Evolutionary conservation across 805 yeast species (phyloP).

Genomic region (Candida wancherniae): DNA sequence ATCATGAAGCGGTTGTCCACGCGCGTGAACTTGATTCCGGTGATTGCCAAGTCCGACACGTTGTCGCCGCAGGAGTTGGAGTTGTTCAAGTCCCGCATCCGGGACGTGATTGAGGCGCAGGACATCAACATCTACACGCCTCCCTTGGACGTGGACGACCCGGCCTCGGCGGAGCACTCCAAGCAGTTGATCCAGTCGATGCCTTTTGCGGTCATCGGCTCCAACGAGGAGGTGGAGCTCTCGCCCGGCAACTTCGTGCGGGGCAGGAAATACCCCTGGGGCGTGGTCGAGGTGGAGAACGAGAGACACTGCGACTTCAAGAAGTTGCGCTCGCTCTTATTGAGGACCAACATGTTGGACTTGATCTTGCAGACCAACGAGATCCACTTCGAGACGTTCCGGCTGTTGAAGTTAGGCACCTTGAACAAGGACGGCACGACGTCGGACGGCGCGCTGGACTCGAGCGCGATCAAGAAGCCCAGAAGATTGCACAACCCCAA

Average conservation of each 20-base stretch:
- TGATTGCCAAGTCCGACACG: conserved; percentile 86
- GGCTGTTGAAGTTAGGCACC: conserved; percentile 61
- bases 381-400: conserved; percentile 73
- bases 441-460: conserved; percentile 15
- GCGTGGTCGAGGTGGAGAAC: conserved; percentile 81
- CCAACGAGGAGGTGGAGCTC: conserved; percentile 65
- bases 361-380: conserved; percentile 76
- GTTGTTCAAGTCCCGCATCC: conserved; percentile 66
- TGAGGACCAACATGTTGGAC: conserved; percentile 82
- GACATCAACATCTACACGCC: conserved; percentile 81
- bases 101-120: conserved; percentile 79
- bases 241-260: conserved; percentile 60
- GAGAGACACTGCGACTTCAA: conserved; percentile 82
- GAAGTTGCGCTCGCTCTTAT: conserved; percentile 68
- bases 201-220: conserved; percentile 84
- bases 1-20: conserved; percentile 79
- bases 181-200: conserved; percentile 74
- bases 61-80: conserved; percentile 66
- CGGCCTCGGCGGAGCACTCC: conserved; percentile 73
- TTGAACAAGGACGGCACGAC: conserved; percentile 26
- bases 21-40: conserved; percentile 82
- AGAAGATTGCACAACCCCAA: conserved; percentile 74
- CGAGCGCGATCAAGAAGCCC: conserved; percentile 41
- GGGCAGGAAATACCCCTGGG: conserved; percentile 91
- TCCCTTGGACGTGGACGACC: conserved; percentile 71